Conservation (phyloP, 2,329 filamentous ascomycete genomes). For the Fusarium mundagurra region DNA sequence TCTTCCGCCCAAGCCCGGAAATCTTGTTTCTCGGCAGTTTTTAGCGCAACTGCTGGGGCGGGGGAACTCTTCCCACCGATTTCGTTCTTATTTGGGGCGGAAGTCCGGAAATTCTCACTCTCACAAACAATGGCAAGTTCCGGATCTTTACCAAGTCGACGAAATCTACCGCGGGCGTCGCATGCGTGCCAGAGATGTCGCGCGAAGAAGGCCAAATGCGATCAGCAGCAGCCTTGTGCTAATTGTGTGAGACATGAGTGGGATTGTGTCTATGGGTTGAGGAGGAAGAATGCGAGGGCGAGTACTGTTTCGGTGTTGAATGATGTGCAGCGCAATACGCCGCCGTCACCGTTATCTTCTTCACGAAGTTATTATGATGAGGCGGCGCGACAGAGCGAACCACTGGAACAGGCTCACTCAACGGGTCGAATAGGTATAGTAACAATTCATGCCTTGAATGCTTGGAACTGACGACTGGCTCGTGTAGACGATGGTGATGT, state of each 20-base stretch:
- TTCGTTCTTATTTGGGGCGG: neutral
- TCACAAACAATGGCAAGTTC: neutral
- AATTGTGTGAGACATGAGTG: neutral
- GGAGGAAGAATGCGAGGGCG: neutral
- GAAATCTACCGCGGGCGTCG: neutral
- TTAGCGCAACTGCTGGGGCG: neutral
- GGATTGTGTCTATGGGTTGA: neutral
- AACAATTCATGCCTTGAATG: rapidly evolving
- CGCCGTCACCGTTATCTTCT: neutral
- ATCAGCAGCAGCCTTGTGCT: neutral
- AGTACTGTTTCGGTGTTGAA: neutral
- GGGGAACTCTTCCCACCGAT: neutral
- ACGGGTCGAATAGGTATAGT: neutral
- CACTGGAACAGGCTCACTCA: neutral
- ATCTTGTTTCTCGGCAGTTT: neutral
- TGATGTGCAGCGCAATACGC: neutral
- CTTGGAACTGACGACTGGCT: neutral
- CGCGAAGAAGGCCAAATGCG: neutral
- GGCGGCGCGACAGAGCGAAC: neutral
- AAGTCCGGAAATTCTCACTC: neutral
- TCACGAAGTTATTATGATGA: neutral
- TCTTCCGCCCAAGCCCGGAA: slow-evolving; percentile 1
- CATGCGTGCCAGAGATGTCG: slow-evolving; percentile 7
- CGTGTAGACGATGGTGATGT: neutral
- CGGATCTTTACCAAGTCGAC: neutral